Evolutionary conservation across 2,329 filamentous ascomycete species (phyloP), one percentile per base, ranked within the genome.

Genomic region (Epichloe amarillans): DNA sequence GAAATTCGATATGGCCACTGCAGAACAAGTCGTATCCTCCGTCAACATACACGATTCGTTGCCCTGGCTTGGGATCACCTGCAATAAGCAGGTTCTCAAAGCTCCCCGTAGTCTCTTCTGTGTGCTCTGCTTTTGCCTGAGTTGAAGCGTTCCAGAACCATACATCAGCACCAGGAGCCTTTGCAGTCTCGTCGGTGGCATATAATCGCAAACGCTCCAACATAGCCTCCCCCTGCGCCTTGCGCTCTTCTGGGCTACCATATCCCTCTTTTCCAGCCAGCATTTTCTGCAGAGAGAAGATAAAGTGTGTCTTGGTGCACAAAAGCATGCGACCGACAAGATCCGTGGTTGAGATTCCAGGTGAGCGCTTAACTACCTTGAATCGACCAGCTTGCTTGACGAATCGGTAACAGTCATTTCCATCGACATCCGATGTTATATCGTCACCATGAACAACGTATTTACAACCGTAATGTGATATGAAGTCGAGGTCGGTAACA

Each of bases 401-500:
- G 63, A 91, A 97, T 54, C 93, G 86, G 71, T 98, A 98, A 72
- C 91, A 97, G 71, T 98, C 93, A 66, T 95, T 85, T 41, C 93
- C 93, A 58, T 83, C 82, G 64, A 86, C 87, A 69, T 98, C 93
- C 0, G 89, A 95, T 3, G 93, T 97, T 63, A 97, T 95, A 68
- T 97, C 91, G 67, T 97, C 93, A 54, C 91, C 91, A 68, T 97
- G 91, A 2, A 95, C 91, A 41, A 97, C 93, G 66, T 91, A 97
- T 63, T 85, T 81, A 75, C 93, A 97, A 55, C 93, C 90, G 66
- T 93, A 96, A 68, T 95, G 89, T 51, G 84, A 84, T 62, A 98
- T 95, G 88, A 90, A 98, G 46, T 86, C 83, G 46, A 97, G 79
- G 54, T 84, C 84, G 21, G 93, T 98, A 51, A 98, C 93, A 70